These are phyloP conservation scores for Cydonia oblonga DNA, from an alignment of 331 rosid species.

Conservation along the genomic window DNA sequence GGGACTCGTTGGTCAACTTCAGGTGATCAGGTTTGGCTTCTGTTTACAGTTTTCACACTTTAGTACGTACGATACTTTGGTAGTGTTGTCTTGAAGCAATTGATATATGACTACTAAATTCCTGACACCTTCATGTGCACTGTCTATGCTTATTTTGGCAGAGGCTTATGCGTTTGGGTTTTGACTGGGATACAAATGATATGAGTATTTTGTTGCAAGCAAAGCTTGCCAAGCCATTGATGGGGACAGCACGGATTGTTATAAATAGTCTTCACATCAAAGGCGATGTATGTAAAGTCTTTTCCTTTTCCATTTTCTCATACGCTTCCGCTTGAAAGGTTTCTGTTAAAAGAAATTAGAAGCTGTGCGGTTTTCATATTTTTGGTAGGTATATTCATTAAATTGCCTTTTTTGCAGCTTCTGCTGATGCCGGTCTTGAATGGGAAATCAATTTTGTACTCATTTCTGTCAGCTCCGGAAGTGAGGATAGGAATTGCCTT, in stretches of 20 bases:
- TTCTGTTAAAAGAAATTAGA: background rate
- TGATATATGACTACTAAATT: background rate
- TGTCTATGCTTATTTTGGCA: conserved; percentile 32
- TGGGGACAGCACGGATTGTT: conserved; percentile 91
- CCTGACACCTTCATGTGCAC: conserved; percentile 11
- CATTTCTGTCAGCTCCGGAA: conserved; percentile 76
- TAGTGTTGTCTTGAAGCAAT: background rate
- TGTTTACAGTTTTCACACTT: conserved; percentile 3
- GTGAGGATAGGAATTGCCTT: conserved; percentile 90
- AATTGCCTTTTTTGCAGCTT: conserved; percentile 46
- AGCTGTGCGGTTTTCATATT: background rate
- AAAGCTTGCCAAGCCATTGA: conserved; percentile 71
- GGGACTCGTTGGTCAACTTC: conserved; percentile 80
- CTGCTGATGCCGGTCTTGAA: conserved; percentile 62
- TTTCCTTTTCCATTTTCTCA: conserved; percentile 1
- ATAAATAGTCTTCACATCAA: conserved; percentile 87
- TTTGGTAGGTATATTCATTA: background rate
- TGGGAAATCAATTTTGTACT: conserved; percentile 70
- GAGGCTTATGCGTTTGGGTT: conserved; percentile 64
- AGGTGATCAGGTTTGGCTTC: conserved; percentile 62
- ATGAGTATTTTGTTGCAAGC: conserved; percentile 87
- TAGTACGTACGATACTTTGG: background rate
- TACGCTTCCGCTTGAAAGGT: background rate
- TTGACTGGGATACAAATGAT: conserved; percentile 92
- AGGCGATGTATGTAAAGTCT: conserved; percentile 72